Base-by-base conservation (phyloP, 1,284 basidiomycete genomes). In the Phellopilus nigrolimitatus region DNA sequence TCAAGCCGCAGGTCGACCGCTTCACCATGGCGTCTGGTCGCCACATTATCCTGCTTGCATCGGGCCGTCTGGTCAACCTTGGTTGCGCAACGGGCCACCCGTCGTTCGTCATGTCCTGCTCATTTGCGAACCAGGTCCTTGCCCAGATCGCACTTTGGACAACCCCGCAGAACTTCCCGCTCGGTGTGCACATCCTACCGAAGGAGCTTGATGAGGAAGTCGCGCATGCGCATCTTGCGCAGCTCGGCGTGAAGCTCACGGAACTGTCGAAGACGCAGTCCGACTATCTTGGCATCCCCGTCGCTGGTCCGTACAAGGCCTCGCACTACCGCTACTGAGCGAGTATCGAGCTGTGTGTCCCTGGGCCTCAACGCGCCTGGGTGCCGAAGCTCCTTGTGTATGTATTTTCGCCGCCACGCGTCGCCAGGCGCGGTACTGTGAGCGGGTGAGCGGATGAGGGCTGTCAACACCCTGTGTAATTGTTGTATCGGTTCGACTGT, bases 1-100 rank as follows among this genome's bases (percentile, higher is more conserved):
- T 99, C 76, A 99, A 99, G 80, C 97, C 95, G 62, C 95, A 99
- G 76, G 97, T 99, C 51, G 95, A 99, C 75, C 91, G 95, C 61
- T 99, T 77, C 83, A 97, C 92, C 64, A 92, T 95, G 86, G 62
- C 84, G 55, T 82, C 73, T 53, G 94, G 93, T 55, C 89, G 91
- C 58, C 95, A 98, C 78, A 75, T 99, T 74, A 89, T 99, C 72
- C 86, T 99, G 53, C 91, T 99, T 57, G 95, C 95, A 53, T 93
- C 98, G 68, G 95, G 95, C 59, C 95, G 97, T 78, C 89, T 99
- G 57, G 95, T 99, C 69, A 99, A 99, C 83, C 79, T 99, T 63
- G 95, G 95, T 77, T 91, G 88, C 67, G 88, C 86, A 40, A 95
- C 91, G 57, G 92, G 92, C 52, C 92, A 95, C 72, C 92, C 92